Base-by-base conservation (phyloP, 129 eudicot genomes). In the Mikania micrantha region DNA sequence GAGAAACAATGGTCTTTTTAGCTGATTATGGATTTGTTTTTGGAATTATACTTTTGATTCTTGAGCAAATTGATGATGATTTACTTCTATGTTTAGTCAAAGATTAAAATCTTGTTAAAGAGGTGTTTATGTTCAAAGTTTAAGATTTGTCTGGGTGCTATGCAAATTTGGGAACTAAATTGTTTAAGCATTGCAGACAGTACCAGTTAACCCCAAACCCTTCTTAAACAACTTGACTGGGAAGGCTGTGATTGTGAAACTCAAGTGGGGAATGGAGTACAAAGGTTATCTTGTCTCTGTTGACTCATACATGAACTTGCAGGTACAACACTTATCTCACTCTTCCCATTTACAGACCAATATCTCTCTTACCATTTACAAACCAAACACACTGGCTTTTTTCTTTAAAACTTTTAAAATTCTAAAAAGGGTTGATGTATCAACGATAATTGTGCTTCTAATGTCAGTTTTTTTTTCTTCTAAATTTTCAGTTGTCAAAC, bases 191-290 rank as follows among this genome's bases (percentile, higher is more conserved):
- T 64, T 82, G 81, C 77, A 88, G 95, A 85, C 86, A 1, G 88
- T 88, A 64, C 95, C 95, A 4, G 95, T 88, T 63, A 88, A 88
- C 64, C 95, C 95, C 29, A 89, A 86, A 52, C 96, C 96, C 13
- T 89, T 89, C 64, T 78, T 89, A 88, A 89, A 89, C 88, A 89
- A 89, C 69, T 67, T 89, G 81, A 90, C 95, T 56, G 96, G 96
- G 60, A 90, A 90, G 79, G 81, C 75, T 35, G 95, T 90, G 54
- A 82, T 90, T 69, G 96, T 90, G 49, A 90, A 90, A 60, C 85
- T 90, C 70, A 86, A 90, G 69, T 86, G 96, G 96, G 96, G 96
- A 75, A 86, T 90, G 95, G 96, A 90, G 60, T 90, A 90, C 80
- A 90, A 90, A 84, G 96, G 97, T 15, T 87, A 35, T 73, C 95